Base-by-base conservation (phyloP, 2,329 filamentous ascomycete species). In the Trichoderma atrobrunneum region DNA sequence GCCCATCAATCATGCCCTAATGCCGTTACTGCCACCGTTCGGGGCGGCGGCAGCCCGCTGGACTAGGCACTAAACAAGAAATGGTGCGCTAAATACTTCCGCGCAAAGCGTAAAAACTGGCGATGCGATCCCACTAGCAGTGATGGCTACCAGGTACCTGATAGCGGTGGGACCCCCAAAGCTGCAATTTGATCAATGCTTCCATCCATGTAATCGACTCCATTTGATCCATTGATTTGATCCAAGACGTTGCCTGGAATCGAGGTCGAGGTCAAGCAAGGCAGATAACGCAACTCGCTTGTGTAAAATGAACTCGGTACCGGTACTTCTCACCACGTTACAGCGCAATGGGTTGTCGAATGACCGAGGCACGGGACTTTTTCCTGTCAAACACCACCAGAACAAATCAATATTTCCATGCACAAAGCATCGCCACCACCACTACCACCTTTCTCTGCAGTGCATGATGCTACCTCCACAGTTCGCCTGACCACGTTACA, bases 11-110 rank as follows among this genome's bases (percentile, higher is more conserved):
- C 18, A 30, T 60, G 39, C 43, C 48, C 63, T 26, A 56, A 51
- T 54, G 21, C 63, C 63, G 63, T 65, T 65, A 65, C 63, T 26
- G 63, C 56, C 64, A 67, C 64, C 64, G 64, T 67, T 54, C 64
- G 24, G 32, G 48, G 64, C 64, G 48, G 48, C 63, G 32, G 64
- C 32, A 56, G 64, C 48, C 64, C 64, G 62, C 62, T 65, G 62
- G 62, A 3, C 32, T 28, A 18, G 64, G 48, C 51, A 34, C 64
- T 39, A 63, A 48, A 63, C 34, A 48, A 43, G 34, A 63, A 63
- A 28, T 62, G 12, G 59, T 18, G 59, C 59, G 59, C 59, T 26
- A 62, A 39, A 39, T 18, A 26, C 32, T 62, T 26, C 59, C 59
- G 59, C 59, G 59, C 59, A 62, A 62, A 62, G 59, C 59, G 59